A percentile compares a stretch with the other conserved stretches of the same genome.
phyloP scores from a whole-genome alignment of 176 grass and related monocot species.

The Avena atlantica region DNA sequence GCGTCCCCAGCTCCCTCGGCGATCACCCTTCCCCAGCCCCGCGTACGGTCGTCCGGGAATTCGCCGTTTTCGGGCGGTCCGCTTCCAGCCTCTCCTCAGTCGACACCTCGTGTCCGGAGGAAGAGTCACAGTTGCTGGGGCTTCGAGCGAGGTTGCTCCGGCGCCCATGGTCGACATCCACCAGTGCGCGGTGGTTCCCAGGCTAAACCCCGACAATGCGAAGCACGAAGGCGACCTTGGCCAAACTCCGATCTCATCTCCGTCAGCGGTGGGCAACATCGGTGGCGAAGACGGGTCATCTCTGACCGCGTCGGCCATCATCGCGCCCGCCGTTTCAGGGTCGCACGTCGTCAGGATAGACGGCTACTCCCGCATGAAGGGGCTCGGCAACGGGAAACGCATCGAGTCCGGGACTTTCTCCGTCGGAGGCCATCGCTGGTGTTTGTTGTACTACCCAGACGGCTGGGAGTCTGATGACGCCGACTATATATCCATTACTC shows the following conservation, averaged over 20 bases:
- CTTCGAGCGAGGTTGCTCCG: not conserved
- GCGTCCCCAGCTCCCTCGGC: not conserved
- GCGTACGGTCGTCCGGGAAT: not conserved
- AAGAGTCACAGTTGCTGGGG: not conserved
- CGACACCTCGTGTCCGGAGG: not conserved
- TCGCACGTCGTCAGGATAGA: not conserved
- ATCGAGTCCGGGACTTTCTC: not conserved
- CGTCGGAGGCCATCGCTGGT: not conserved
- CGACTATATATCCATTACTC: not conserved
- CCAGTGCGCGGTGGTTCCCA: slow-evolving; percentile 15
- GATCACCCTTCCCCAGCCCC: not conserved
- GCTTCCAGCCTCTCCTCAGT: not conserved
- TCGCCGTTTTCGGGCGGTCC: not conserved
- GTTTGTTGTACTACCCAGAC: not conserved
- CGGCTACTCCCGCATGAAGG: slow-evolving; percentile 7
- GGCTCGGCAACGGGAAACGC: not conserved
- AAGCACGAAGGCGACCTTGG: no score
- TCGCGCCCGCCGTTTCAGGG: not conserved
- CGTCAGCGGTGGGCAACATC: not conserved
- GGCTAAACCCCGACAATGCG: no score
- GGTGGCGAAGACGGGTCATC: not conserved
- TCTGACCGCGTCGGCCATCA: not conserved
- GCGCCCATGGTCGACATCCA: slow-evolving; percentile 68
- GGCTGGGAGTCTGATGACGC: not conserved
- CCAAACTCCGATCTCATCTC: not conserved